Evolutionary conservation across 2,329 filamentous ascomycete genomes (phyloP).

Genomic region (Aspergillus oerlinghausenensis): DNA sequence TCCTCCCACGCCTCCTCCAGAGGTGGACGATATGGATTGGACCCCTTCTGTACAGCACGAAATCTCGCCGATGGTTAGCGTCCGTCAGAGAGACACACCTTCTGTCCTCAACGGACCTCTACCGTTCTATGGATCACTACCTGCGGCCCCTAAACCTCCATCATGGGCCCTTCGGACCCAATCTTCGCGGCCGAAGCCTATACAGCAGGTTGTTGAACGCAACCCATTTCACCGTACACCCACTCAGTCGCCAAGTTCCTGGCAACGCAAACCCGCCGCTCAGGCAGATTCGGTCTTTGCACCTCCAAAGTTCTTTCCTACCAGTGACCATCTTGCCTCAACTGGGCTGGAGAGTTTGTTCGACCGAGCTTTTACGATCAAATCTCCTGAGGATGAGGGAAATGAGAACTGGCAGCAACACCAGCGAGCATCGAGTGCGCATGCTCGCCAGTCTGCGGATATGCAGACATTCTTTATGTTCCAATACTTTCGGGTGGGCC

Average conservation of each 20-base stretch:
- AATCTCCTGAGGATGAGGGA: conserved; percentile 25
- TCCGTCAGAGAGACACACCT: conserved; percentile 25
- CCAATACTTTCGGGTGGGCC: conserved; percentile 26
- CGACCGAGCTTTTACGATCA: conserved; percentile 41
- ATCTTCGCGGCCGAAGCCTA: conserved; percentile 23
- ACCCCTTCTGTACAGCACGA: conserved; percentile 40
- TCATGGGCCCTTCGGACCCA: conserved; percentile 38
- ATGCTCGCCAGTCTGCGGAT: conserved; percentile 3
- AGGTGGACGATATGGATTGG: conserved; percentile 48
- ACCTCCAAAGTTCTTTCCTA: conserved; percentile 44
- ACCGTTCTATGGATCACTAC: conserved; percentile 43
- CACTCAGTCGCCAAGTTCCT: conserved; percentile 18
- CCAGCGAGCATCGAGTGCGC: conserved; percentile 3
- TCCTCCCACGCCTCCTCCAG: conserved; percentile 34
- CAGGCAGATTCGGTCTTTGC: conserved; percentile 34
- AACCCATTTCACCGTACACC: conserved; percentile 36
- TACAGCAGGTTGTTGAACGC: conserved; percentile 31
- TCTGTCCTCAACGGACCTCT: conserved; percentile 30
- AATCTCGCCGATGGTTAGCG: conserved; percentile 28
- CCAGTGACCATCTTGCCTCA: conserved; percentile 36
- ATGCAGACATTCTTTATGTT: conserved; percentile 19
- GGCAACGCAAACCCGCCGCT: conserved; percentile 10
- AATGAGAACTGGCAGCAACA: conserved; percentile 17
- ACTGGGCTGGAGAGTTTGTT: conserved; percentile 46
- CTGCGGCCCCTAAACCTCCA: conserved; percentile 36